These are phyloP conservation scores for Spencermartinsiella ligniputridi DNA, from an alignment of 1,139 yeast species.

Conservation along the genomic window DNA sequence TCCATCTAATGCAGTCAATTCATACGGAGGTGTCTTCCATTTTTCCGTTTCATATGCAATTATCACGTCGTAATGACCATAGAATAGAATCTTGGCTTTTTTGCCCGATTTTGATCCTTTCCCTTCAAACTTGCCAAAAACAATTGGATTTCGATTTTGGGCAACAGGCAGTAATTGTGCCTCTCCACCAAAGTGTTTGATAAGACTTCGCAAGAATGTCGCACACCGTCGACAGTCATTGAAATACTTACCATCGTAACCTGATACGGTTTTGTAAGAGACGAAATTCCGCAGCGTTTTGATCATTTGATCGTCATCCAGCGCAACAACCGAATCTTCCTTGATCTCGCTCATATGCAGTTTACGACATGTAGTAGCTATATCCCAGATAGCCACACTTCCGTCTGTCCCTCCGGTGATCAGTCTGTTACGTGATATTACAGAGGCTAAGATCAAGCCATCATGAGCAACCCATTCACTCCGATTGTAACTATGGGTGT, in stretches of 20 bases:
- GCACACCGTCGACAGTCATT: slow-evolving; percentile 90
- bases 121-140: slow-evolving; percentile 63
- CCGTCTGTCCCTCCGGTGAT: slow-evolving; percentile 60
- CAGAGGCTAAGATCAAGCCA: slow-evolving; percentile 30
- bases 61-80: slow-evolving; percentile 95
- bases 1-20: slow-evolving; percentile 72
- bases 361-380: slow-evolving; percentile 27
- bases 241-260: slow-evolving; percentile 57
- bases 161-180: slow-evolving; percentile 68
- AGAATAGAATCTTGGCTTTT: slow-evolving; percentile 54
- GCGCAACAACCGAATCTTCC: slow-evolving; percentile 11
- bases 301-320: slow-evolving; percentile 58
- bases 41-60: slow-evolving; percentile 51
- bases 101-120: slow-evolving; percentile 5
- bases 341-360: not conserved
- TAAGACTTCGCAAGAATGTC: slow-evolving; percentile 57
- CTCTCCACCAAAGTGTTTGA: slow-evolving; percentile 69
- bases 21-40: slow-evolving; percentile 82
- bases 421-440: slow-evolving; percentile 28
- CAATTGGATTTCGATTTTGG: slow-evolving; percentile 73
- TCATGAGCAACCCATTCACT: slow-evolving; percentile 35
- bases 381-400: slow-evolving; percentile 57
- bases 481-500: slow-evolving; percentile 25
- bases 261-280: slow-evolving; percentile 72
- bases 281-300: slow-evolving; percentile 58